Evolutionary conservation across 1,139 yeast genomes (phyloP).

Genomic region (Yamadazyma aaseri): DNA sequence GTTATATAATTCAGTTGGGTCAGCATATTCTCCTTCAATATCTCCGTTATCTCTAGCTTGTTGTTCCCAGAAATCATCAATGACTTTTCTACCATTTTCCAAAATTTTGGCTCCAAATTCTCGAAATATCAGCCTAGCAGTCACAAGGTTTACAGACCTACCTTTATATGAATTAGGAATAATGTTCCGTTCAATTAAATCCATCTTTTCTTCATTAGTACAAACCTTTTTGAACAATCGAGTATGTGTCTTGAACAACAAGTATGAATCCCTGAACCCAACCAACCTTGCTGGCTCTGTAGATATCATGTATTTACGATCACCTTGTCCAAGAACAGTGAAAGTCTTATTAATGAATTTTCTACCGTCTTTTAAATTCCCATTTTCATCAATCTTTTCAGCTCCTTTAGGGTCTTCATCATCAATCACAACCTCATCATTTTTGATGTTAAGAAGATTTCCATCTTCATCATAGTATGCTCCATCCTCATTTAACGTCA

Average conservation of each 20-base stretch:
- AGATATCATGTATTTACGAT: constrained; percentile 78
- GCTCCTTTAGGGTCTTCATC: constrained; percentile 77
- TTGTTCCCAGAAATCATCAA: constrained; percentile 88
- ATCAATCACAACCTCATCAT: constrained; percentile 81
- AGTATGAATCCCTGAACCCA: constrained; percentile 91
- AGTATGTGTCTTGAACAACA: constrained; percentile 82
- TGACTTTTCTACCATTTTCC: constrained; percentile 74
- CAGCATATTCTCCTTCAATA: constrained; percentile 78
- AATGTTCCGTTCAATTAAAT: constrained; percentile 75
- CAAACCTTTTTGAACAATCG: constrained; percentile 71
- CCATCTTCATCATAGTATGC: constrained; percentile 49
- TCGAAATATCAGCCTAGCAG: constrained; percentile 85
- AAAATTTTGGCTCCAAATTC: constrained; percentile 91
- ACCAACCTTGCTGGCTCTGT: constrained; percentile 95
- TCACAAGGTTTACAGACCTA: constrained; percentile 82
- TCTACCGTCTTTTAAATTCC: constrained; percentile 73
- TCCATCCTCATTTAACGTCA: constrained; percentile 37
- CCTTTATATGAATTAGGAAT: constrained; percentile 92
- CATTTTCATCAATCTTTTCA: constrained; percentile 65
- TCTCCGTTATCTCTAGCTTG: constrained; percentile 69
- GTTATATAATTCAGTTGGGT: constrained; percentile 55
- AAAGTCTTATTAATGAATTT: constrained; percentile 79
- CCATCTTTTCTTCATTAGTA: constrained; percentile 76
- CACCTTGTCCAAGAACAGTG: constrained; percentile 72
- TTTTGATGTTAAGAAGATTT: constrained; percentile 52